Percentiles rank a stretch among this genome's conserved stretches.
phyloP scores from a whole-genome alignment of 257 asterid genomes.

The Plantago elongata region DNA sequence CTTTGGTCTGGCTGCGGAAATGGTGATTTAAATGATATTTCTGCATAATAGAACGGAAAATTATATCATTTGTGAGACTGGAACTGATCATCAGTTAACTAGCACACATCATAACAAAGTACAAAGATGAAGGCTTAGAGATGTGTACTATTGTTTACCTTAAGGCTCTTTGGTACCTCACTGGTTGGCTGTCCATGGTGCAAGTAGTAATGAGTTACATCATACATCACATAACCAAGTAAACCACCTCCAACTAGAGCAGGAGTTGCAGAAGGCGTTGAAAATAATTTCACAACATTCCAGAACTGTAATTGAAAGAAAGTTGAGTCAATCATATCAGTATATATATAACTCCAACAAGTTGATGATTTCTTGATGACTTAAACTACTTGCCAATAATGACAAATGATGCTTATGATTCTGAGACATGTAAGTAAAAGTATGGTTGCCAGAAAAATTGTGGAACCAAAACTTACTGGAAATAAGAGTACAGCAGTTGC shows the following conservation, averaged over 20 bases:
- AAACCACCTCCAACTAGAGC: constrained; percentile 81
- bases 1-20: constrained; percentile 78
- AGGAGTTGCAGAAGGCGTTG: constrained; percentile 61
- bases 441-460: not conserved
- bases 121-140: too few species aligned
- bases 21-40: constrained; percentile 89
- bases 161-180: constrained; percentile 49
- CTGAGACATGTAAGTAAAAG: too few species aligned
- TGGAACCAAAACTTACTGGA: constrained; percentile 42
- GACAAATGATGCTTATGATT: not conserved
- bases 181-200: constrained; percentile 84
- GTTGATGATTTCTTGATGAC: not conserved
- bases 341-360: not conserved
- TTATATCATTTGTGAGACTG: constrained; percentile 5
- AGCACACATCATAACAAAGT: not conserved
- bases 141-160: constrained; percentile 35
- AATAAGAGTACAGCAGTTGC: constrained; percentile 54
- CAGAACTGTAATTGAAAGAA: constrained; percentile 54
- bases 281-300: constrained; percentile 38
- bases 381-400: not conserved
- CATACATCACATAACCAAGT: constrained; percentile 83
- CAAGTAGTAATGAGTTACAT: constrained; percentile 81
- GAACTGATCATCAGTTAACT: not conserved
- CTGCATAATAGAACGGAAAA: constrained; percentile 34
- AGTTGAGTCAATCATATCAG: not conserved